A percentile compares a stretch with the other conserved stretches of the same genome.
These are phyloP conservation scores for Clitocybe nebularis DNA, from an alignment of 1,284 basidiomycete species.

Conservation along the genomic window DNA sequence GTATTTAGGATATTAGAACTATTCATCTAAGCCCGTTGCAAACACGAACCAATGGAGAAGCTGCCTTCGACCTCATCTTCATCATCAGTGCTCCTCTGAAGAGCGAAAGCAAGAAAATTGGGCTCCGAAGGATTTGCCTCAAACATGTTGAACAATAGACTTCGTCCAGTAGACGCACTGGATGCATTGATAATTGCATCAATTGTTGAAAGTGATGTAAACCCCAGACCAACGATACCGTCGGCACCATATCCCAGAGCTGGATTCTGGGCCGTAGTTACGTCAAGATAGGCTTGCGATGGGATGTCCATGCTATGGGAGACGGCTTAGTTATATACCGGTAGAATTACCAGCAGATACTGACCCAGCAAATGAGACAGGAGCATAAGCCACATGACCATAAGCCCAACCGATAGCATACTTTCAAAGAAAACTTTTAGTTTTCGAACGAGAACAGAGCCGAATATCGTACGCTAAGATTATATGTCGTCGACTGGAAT, in stretches of 20 bases:
- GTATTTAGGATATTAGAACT: slow-evolving; percentile 10
- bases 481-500: slow-evolving; percentile 36
- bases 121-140: slow-evolving; percentile 60
- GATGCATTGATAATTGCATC: slow-evolving; percentile 57
- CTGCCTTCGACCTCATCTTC: slow-evolving; percentile 55
- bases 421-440: too few relatives aligned
- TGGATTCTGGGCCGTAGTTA: slow-evolving; percentile 57
- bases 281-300: slow-evolving; percentile 68
- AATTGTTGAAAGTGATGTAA: slow-evolving; percentile 67
- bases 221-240: slow-evolving; percentile 78
- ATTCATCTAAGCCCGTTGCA: background rate
- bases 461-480: slow-evolving; percentile 52
- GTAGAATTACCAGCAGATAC: slow-evolving; percentile 22
- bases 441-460: too few relatives aligned
- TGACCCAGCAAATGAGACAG: slow-evolving; percentile 67
- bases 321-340: too few relatives aligned
- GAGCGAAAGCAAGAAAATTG: slow-evolving; percentile 74
- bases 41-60: slow-evolving; percentile 60
- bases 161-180: slow-evolving; percentile 55
- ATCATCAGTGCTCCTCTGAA: slow-evolving; percentile 54
- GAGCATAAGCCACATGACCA: slow-evolving; percentile 57
- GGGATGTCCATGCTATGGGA: slow-evolving; percentile 53
- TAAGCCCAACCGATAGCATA: slow-evolving; percentile 77
- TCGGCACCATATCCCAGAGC: slow-evolving; percentile 65
- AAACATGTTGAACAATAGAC: slow-evolving; percentile 72